Conservation (phyloP, 2,329 filamentous ascomycete genomes). For the Ploettnerulaceae sp. region DNA sequence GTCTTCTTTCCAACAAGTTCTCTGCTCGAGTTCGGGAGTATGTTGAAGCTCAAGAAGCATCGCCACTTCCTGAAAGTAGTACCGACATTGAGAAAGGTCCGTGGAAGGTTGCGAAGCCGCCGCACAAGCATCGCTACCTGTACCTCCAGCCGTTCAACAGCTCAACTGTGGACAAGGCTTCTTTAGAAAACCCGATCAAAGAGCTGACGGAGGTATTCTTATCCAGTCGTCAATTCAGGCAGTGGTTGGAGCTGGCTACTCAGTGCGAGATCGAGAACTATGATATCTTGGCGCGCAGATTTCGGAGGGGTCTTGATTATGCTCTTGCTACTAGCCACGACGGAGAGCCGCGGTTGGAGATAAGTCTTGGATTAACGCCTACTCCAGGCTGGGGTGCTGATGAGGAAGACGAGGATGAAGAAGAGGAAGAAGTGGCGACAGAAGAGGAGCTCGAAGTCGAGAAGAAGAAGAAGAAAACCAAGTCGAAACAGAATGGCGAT, state of each 20-base stretch:
- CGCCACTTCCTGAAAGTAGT: conserved; percentile 42
- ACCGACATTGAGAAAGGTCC: conserved; percentile 52
- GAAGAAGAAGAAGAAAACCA: conserved; percentile 28
- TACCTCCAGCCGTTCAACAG: conserved; percentile 59
- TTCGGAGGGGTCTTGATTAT: conserved; percentile 84
- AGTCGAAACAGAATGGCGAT: conserved; percentile 30
- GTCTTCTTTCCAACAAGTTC: conserved; percentile 76
- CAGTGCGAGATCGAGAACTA: conserved; percentile 67
- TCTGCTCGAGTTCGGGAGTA: conserved; percentile 64
- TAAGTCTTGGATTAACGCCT: conserved; percentile 83
- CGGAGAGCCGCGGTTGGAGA: conserved; percentile 72
- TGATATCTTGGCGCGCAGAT: conserved; percentile 78
- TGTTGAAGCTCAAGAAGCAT: conserved; percentile 60
- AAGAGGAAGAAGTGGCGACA: conserved; percentile 30
- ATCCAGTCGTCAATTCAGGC: conserved; percentile 78
- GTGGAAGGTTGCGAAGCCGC: conserved; percentile 78
- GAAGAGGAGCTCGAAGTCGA: conserved; percentile 34
- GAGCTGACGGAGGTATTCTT: conserved; percentile 79
- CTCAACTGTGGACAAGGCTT: conserved; percentile 5
- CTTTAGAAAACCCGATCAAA: conserved; percentile 53
- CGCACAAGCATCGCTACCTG: conserved; percentile 91
- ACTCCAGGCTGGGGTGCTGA: conserved; percentile 79
- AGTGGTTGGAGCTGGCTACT: conserved; percentile 84
- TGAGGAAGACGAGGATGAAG: conserved; percentile 45
- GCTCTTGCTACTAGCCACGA: conserved; percentile 85